phyloP scores from a whole-genome alignment of 1,139 yeast genomes.

The Nakaseomyces sp. region DNA sequence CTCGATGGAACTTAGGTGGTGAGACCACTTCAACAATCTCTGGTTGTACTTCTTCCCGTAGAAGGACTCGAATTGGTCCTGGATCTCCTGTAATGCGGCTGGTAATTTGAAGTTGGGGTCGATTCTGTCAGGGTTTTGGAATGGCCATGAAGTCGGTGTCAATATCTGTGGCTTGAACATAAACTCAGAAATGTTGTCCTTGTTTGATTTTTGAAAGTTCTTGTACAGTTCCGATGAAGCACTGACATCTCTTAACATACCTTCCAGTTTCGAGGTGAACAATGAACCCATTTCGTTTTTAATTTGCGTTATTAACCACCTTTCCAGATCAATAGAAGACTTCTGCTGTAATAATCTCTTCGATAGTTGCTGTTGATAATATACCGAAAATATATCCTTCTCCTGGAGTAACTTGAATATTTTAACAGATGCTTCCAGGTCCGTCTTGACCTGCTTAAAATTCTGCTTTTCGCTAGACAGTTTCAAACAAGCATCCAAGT shows the following conservation, averaged over 20 bases:
- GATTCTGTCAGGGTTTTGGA: constrained; percentile 17
- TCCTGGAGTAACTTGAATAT: constrained; percentile 67
- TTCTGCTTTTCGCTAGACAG: constrained; percentile 50
- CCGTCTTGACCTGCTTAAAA: constrained; percentile 46
- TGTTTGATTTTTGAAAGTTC: constrained; percentile 31
- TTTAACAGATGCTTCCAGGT: constrained; percentile 47
- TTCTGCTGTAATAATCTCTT: constrained; percentile 60
- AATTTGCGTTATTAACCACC: constrained; percentile 57
- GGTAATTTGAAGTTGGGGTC: constrained; percentile 43
- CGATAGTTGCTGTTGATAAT: constrained; percentile 84
- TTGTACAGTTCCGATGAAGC: constrained; percentile 20
- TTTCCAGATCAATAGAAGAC: constrained; percentile 58
- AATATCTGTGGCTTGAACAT: constrained; percentile 43
- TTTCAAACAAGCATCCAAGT: constrained; percentile 48
- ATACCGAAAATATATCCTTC: constrained; percentile 79
- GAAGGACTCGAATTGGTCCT: constrained; percentile 38
- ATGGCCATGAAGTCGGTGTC: constrained; percentile 37
- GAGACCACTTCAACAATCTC: constrained; percentile 74
- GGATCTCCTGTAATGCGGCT: constrained; percentile 37
- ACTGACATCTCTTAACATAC: constrained; percentile 80
- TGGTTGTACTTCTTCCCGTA: constrained; percentile 63
- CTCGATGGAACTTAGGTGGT: constrained; percentile 75
- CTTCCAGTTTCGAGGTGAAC: constrained; percentile 71
- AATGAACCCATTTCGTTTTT: constrained; percentile 75
- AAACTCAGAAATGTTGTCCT: constrained; percentile 23